Base-by-base conservation (phyloP, 2,329 filamentous ascomycete genomes). In the Capronia americana region DNA sequence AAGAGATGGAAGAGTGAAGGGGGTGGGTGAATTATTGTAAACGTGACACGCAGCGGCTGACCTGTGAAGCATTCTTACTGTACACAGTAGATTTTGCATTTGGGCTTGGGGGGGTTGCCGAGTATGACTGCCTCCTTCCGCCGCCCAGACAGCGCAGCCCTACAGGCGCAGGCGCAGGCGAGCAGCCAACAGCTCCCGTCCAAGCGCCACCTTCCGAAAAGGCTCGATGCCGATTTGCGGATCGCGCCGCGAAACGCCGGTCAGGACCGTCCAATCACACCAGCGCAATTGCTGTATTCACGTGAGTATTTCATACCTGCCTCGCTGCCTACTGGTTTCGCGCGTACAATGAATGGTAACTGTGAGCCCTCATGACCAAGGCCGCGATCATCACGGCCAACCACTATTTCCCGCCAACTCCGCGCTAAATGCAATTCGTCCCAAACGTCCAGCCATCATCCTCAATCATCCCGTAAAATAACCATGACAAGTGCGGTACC, bases 391-490 rank as follows among this genome's bases (percentile, higher is more conserved):
- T 12, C n/a, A 28, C 23, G 32, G 32, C 32, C 32, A 12, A 34
- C 32, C 32, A 4, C 32, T n/a, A 56, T 12, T 38, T 34, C 54
- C 50, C 67, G 20, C 61, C 55, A 69, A 67, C 67, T 64, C 64
- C 67, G 34, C 62, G 64, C 67, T 69, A 53, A 67, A 55, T 58
- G 12, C 34, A 34, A 54, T 30, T 62, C 63, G 57, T 55, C n/a
- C 24, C 28, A n/a, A 28, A 55, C 17, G 28, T 44, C 14, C 14
- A 44, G 38, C 38, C 38, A 20, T 44, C 38, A 20, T 44, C 17
- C 38, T 34, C 53, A 17, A 34, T 55, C 53, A 3, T 55, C 61
- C 34, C 24, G 28, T 44, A 44, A 11, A 56, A 60, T 46, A 55
- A 51, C 61, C 46, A 60, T 34, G n/a, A 23, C 50, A 57, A 23